Conservation (phyloP, 192 early-diverging fungal genomes). For the Coemansia furcata region DNA sequence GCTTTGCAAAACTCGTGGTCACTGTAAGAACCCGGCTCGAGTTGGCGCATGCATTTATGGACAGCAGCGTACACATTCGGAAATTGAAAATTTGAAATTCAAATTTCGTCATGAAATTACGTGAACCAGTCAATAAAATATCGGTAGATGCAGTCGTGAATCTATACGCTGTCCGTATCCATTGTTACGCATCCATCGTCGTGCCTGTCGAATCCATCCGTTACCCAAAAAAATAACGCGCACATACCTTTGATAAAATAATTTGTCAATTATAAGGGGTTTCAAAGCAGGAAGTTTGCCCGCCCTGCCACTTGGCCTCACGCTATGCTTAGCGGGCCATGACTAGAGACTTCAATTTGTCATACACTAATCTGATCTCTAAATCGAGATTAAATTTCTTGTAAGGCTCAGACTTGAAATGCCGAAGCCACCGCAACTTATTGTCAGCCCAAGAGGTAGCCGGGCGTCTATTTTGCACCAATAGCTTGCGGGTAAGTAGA, state of each 20-base stretch:
- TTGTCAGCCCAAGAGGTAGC: background rate
- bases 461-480: background rate
- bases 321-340: background rate
- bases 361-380: background rate
- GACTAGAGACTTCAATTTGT: background rate
- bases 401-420: background rate
- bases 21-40: background rate
- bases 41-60: background rate
- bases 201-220: background rate
- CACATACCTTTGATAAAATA: slow-evolving; percentile 1
- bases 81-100: background rate
- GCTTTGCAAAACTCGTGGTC: background rate
- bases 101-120: background rate
- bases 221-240: background rate
- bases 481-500: background rate
- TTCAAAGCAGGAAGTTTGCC: slow-evolving; percentile 1
- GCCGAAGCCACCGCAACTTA: background rate
- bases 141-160: background rate
- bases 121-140: background rate
- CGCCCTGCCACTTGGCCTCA: background rate
- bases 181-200: background rate
- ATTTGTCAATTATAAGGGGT: background rate
- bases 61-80: background rate
- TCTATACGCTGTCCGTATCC: background rate
- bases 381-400: background rate